Evolutionary conservation across 1,284 basidiomycete genomes (phyloP), one percentile per base, ranked within the genome.

Genomic region (Leccinum pachyderme): DNA sequence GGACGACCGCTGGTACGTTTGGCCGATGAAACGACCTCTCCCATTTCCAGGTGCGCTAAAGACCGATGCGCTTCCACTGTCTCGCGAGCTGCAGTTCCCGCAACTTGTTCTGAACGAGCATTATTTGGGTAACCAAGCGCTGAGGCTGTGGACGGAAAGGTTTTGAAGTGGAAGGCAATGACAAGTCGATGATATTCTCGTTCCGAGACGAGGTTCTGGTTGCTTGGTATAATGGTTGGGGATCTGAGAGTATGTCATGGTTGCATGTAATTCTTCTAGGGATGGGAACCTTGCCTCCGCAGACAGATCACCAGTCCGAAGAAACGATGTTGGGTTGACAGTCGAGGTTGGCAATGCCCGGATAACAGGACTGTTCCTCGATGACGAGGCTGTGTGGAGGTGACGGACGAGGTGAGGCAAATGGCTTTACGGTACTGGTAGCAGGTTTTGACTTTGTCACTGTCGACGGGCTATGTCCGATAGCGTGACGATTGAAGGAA

Each of bases 221-320:
- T 57, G 63, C n/a, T 54, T 43, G 56, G 52, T 59, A 53, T 60
- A 54, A 51, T 56, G 59, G 57, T 60, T 46, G 50, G 59, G 24
- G 48, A 56, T 63, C 31, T 59, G 65, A 55, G 70, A 39, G 63
- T 55, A 46, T 58, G 61, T 53, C 57, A 87, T 84, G n/a, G 76
- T 77, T 9, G 83, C 81, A 70, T 92, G 87, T 11, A 91, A 73
- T 61, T 90, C 87, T 66, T 91, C 89, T 28, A 92, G 71, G 1
- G 89, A 86, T 2, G 89, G 89, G 69, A 89, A 92, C 49, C 87
- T 78, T 46, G 81, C 77, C 68, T 91, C 88, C 4, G 77, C 80
- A 32, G 81, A 72, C 8, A 81, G 65, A 39, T 78, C 74, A 22
- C 79, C 77, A 47, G 57, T 57, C 27, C 67, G 73, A 56, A 48